Conservation (phyloP, 257 asterid species). For the Ballota nigra region DNA sequence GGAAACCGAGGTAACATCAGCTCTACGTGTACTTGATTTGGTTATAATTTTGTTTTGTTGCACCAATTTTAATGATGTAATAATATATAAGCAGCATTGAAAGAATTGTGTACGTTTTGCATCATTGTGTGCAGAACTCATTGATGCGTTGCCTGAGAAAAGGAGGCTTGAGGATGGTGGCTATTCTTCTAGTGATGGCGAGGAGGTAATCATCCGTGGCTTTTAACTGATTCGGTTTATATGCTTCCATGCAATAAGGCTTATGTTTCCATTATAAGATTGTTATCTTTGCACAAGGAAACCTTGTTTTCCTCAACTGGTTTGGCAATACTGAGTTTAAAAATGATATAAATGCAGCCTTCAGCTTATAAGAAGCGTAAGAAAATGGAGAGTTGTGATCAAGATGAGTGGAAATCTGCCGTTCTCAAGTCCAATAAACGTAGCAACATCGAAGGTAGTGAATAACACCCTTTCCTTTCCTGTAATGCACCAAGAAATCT, state of each 20-base stretch:
- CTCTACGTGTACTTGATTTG: not conserved
- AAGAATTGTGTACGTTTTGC: not conserved
- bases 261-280: not conserved
- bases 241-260: not conserved
- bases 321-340: not conserved
- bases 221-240: not conserved
- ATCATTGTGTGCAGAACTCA: conserved; percentile 47
- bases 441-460: conserved; percentile 53
- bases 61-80: too few species aligned
- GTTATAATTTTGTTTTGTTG: too few species aligned
- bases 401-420: conserved; percentile 70
- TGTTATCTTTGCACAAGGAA: not conserved
- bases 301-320: not conserved
- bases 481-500: not conserved
- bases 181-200: conserved; percentile 62
- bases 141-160: conserved; percentile 88
- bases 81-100: not conserved
- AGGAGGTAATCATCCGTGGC: conserved; percentile 39
- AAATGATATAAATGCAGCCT: conserved; percentile 43
- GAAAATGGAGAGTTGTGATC: conserved; percentile 46
- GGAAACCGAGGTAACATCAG: conserved; percentile 73
- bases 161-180: conserved; percentile 79
- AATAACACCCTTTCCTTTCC: not conserved
- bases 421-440: conserved; percentile 59
- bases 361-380: conserved; percentile 80